These are phyloP conservation scores for Phascolomyces articulosus DNA, from an alignment of 371 early-diverging fungal genomes.

Conservation along the genomic window DNA sequence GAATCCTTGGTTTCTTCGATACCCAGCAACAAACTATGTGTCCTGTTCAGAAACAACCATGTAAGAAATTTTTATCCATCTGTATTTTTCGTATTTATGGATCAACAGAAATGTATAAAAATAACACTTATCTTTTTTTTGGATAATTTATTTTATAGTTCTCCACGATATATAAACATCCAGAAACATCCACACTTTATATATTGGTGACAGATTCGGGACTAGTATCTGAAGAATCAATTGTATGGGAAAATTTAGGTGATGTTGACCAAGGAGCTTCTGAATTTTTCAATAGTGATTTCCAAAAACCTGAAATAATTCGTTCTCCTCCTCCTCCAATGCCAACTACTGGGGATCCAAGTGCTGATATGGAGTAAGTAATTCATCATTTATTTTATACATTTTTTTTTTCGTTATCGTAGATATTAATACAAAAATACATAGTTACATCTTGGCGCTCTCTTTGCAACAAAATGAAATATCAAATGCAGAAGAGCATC, in stretches of 20 bases:
- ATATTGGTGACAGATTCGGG: slow-evolving; percentile 90
- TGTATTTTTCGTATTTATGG: not conserved
- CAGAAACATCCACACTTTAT: slow-evolving; percentile 61
- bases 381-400: not conserved
- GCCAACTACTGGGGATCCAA: not conserved
- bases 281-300: slow-evolving; percentile 67
- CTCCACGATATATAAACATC: slow-evolving; percentile 77
- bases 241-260: slow-evolving; percentile 80
- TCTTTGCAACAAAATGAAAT: slow-evolving; percentile 61
- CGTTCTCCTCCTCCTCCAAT: not conserved
- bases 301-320: slow-evolving; percentile 37
- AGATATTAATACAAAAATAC: slow-evolving; percentile 4
- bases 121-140: not conserved
- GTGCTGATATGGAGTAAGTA: slow-evolving; percentile 31
- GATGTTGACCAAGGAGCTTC: slow-evolving; percentile 73
- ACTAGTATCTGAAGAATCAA: slow-evolving; percentile 60
- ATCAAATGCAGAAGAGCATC: slow-evolving; percentile 4
- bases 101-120: no score
- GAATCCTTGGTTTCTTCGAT: slow-evolving; percentile 62
- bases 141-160: slow-evolving; percentile 51
- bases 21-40: slow-evolving; percentile 65
- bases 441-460: slow-evolving; percentile 63
- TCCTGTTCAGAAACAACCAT: slow-evolving; percentile 94
- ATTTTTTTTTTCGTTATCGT: not conserved
- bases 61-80: slow-evolving; percentile 36